These are phyloP conservation scores for Emergomyces africanus DNA, from an alignment of 2,329 filamentous ascomycete genomes.

Conservation along the genomic window DNA sequence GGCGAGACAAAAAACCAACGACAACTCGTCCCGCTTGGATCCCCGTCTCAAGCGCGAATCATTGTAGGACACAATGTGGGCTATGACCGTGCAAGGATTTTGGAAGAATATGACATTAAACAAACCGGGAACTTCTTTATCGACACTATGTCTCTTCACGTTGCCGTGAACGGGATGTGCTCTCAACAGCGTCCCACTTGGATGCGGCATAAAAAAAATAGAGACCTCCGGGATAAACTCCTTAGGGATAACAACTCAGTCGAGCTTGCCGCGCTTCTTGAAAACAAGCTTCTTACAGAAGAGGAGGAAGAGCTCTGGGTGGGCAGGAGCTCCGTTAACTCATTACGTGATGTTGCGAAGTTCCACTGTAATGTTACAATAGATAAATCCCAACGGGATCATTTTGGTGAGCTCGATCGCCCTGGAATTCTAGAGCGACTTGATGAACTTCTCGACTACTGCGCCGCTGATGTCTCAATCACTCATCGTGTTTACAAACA, in stretches of 20 bases:
- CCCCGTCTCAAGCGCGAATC: constrained; percentile 58
- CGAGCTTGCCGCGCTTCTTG: constrained; percentile 58
- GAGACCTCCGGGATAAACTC: constrained; percentile 69
- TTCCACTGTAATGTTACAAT: constrained; percentile 89
- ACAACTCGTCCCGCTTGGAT: constrained; percentile 78
- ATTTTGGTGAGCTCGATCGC: constrained; percentile 72
- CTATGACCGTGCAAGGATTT: constrained; percentile 77
- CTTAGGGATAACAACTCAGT: constrained; percentile 56
- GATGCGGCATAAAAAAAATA: constrained; percentile 91
- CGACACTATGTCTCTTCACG: constrained; percentile 96
- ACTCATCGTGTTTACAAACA: constrained; percentile 92
- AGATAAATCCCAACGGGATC: constrained; percentile 76
- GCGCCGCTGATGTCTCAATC: constrained; percentile 82
- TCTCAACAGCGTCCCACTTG: constrained; percentile 90
- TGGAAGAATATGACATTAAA: constrained; percentile 75
- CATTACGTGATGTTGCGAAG: constrained; percentile 84
- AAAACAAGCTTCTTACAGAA: constrained; percentile 53
- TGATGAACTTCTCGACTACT: constrained; percentile 81
- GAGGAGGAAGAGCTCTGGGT: constrained; percentile 96
- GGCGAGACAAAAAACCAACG: constrained; percentile 63
- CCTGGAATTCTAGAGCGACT: constrained; percentile 56
- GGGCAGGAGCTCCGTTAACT: constrained; percentile 87
- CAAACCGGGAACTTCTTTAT: constrained; percentile 80
- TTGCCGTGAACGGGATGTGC: constrained; percentile 98
- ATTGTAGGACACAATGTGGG: constrained; percentile 93